Evolutionary conservation across 2,329 filamentous ascomycete species (phyloP).

Genomic region (Aspergillus caelatus): DNA sequence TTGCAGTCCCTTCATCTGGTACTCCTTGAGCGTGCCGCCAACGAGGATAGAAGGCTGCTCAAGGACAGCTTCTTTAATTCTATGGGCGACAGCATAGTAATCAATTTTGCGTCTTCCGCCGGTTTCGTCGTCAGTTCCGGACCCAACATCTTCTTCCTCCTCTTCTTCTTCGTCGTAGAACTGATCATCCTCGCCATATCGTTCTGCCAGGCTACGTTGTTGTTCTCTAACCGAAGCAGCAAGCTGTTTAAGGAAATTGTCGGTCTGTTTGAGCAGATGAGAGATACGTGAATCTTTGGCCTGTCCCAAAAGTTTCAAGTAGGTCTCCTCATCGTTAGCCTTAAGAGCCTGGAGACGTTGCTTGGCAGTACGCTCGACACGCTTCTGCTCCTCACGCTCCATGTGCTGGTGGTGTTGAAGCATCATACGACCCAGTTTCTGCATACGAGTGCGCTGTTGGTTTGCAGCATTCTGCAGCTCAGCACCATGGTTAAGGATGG

Average conservation of each 20-base stretch:
- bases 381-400: slow-evolving; percentile 98
- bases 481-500: slow-evolving; percentile 78
- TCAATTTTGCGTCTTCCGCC: slow-evolving; percentile 77
- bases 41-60: slow-evolving; percentile 83
- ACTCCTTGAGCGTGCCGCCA: slow-evolving; percentile 92
- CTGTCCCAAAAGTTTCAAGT: slow-evolving; percentile 95
- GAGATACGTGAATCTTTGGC: slow-evolving; percentile 99
- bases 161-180: slow-evolving; percentile 64
- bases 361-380: slow-evolving; percentile 95
- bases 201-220: slow-evolving; percentile 78
- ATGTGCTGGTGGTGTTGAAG: slow-evolving; percentile 88
- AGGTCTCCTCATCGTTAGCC: slow-evolving; percentile 98
- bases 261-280: slow-evolving; percentile 92
- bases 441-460: slow-evolving; percentile 71
- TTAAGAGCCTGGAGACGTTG: slow-evolving; percentile 98
- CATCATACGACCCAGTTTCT: slow-evolving; percentile 90
- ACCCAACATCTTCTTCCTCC: slow-evolving; percentile 64
- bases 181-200: slow-evolving; percentile 69
- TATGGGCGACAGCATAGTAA: slow-evolving; percentile 98
- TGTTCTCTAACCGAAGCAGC: slow-evolving; percentile 93
- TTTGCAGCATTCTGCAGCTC: slow-evolving; percentile 72
- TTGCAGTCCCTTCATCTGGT: slow-evolving; percentile 96
- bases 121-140: slow-evolving; percentile 66
- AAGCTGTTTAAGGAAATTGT: slow-evolving; percentile 94
- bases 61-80: slow-evolving; percentile 88